Conservation (phyloP, 2,329 filamentous ascomycete species). For the Ascomycota sp. region DNA sequence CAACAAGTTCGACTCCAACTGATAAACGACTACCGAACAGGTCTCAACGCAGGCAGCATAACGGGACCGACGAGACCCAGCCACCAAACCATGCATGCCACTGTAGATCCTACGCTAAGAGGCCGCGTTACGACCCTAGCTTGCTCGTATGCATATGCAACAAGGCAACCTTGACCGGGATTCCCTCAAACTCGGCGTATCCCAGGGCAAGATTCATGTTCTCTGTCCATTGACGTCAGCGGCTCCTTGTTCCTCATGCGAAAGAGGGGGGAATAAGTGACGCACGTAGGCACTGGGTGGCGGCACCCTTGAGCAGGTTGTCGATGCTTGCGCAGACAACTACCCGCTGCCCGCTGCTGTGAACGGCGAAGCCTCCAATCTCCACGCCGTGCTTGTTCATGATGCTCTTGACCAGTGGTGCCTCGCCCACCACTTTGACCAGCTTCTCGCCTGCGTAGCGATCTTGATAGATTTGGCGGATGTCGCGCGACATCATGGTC, state of each 20-base stretch:
- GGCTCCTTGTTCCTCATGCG: background rate
- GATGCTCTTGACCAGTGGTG: slow-evolving; percentile 70
- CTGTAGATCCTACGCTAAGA: too few relatives aligned
- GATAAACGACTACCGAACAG: too few relatives aligned
- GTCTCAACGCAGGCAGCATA: too few relatives aligned
- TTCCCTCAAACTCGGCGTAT: slow-evolving; percentile 75
- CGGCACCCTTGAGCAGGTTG: slow-evolving; percentile 82
- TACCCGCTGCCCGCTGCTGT: slow-evolving; percentile 71
- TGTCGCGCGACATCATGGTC: slow-evolving; percentile 75
- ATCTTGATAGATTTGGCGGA: slow-evolving; percentile 88
- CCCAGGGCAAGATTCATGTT: slow-evolving; percentile 90
- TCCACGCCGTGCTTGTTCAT: slow-evolving; percentile 73
- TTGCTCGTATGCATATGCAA: too few relatives aligned
- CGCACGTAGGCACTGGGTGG: slow-evolving; percentile 80
- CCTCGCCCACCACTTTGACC: slow-evolving; percentile 77
- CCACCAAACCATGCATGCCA: too few relatives aligned
- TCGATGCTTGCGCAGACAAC: slow-evolving; percentile 86
- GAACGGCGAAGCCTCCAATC: slow-evolving; percentile 88
- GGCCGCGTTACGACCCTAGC: too few relatives aligned
- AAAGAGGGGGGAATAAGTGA: slow-evolving; percentile 8
- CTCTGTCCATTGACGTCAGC: slow-evolving; percentile 42
- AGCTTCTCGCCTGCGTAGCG: slow-evolving; percentile 90
- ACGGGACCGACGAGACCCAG: too few relatives aligned
- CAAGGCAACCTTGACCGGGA: too few relatives aligned
- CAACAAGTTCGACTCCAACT: too few relatives aligned